A percentile compares a stretch with the other conserved stretches of the same genome.
These are phyloP conservation scores for Nannochloris sp. DNA, from an alignment of 139 green algal species.

Conservation along the genomic window DNA sequence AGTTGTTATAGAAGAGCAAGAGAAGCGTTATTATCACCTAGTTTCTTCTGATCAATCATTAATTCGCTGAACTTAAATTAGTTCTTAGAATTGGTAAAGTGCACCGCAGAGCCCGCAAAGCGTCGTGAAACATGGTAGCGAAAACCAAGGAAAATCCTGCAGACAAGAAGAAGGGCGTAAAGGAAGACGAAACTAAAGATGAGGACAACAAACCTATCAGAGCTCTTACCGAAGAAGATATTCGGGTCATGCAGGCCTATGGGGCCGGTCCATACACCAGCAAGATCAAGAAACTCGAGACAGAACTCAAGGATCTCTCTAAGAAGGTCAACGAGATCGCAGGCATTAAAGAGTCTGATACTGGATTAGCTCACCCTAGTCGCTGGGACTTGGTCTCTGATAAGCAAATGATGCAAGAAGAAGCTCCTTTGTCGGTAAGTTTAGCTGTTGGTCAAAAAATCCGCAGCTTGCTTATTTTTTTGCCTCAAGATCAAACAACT, in stretches of 20 bases:
- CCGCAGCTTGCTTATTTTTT: not conserved
- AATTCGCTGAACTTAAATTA: too few species aligned
- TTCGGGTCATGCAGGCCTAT: slow-evolving; percentile 95
- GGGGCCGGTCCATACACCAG: slow-evolving; percentile 84
- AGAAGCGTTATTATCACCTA: too few species aligned
- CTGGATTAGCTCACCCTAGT: slow-evolving; percentile 85
- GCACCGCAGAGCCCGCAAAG: not conserved
- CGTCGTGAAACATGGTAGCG: too few species aligned
- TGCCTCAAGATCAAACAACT: too few species aligned
- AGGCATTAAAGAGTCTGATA: slow-evolving; percentile 76
- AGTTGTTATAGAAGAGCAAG: too few species aligned
- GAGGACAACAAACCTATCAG: slow-evolving; percentile 60
- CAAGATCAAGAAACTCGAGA: slow-evolving; percentile 63
- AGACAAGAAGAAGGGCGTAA: slow-evolving; percentile 4
- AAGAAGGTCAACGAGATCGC: slow-evolving; percentile 37
- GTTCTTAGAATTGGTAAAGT: not conserved
- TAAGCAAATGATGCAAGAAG: slow-evolving; percentile 98
- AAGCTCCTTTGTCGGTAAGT: slow-evolving; percentile 81
- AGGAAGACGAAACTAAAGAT: slow-evolving; percentile 1
- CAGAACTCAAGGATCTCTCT: slow-evolving; percentile 37
- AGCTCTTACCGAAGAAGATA: slow-evolving; percentile 91
- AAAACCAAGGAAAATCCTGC: not conserved
- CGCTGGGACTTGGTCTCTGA: slow-evolving; percentile 98
- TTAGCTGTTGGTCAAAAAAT: not conserved
- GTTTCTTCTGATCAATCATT: too few species aligned